phyloP scores from a whole-genome alignment of 164 flowering plant genomes.

The Magnolia kwangsiensis region DNA sequence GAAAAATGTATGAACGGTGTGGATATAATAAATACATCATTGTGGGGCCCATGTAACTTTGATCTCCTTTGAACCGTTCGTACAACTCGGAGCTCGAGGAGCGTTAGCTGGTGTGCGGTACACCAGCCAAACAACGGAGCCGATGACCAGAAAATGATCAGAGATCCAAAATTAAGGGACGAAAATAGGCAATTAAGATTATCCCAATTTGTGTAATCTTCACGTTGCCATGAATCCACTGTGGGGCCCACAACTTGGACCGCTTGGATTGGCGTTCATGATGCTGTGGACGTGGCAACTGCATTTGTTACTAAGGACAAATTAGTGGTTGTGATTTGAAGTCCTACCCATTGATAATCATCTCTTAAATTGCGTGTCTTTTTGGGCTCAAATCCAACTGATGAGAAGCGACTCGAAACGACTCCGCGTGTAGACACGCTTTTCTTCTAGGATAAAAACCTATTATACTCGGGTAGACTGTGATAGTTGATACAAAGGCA shows the following conservation, averaged over 20 bases:
- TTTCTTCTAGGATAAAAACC: background rate
- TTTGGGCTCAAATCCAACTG: background rate
- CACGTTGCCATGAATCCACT: too few species aligned
- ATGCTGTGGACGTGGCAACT: background rate
- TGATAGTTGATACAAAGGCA: background rate
- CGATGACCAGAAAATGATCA: too few species aligned
- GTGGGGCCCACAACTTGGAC: background rate
- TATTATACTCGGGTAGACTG: background rate
- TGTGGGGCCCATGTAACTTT: too few species aligned
- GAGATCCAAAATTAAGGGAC: too few species aligned
- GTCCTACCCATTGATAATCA: background rate
- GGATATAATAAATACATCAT: too few species aligned
- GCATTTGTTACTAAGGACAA: background rate
- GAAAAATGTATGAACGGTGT: too few species aligned
- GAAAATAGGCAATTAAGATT: too few species aligned
- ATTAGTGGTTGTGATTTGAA: background rate
- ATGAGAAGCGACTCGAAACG: background rate
- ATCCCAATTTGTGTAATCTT: too few species aligned
- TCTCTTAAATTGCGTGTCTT: background rate
- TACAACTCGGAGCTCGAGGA: too few species aligned
- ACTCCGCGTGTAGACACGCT: background rate
- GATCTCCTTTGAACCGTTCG: too few species aligned
- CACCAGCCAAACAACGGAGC: too few species aligned
- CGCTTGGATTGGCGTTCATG: background rate
- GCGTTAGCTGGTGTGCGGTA: too few species aligned